Evolutionary conservation across 768 basidiomycete species (phyloP), one percentile per base, ranked within the genome.

Genomic region (Pleurotus djamor): DNA sequence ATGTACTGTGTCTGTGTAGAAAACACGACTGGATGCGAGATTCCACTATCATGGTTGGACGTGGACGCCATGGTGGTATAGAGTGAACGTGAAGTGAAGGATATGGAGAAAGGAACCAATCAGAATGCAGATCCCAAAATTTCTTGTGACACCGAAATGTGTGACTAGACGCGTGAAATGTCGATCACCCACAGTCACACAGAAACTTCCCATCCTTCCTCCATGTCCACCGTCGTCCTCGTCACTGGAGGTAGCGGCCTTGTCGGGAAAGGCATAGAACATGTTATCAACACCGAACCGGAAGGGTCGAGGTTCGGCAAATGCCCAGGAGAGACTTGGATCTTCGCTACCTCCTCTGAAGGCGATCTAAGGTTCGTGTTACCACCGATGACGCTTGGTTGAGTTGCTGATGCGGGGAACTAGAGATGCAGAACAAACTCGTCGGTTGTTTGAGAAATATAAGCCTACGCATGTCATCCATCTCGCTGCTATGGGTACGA

Each of bases 381-480:
- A 21, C 33, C 2, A 52, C 33, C 37, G 9, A 21, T 55, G 28
- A 36, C 44, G 34, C 28, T 37, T 7, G 13, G 36, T 36, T 51
- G 9, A 52, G 33, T 34, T 45, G 44, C 13, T 32, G 33, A 37
- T 59, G 63, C 57, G 66, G 17, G n/a, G 28, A 13, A 52, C 51
- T 65, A 95, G 95, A 66, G 86, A 94, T 70, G 74, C 82, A 2
- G 81, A 76, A 60, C 84, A 88, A 71, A 88, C 94, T 43, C 75
- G 79, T 66, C 80, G 79, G 68, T 72, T 96, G 67, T 97, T 91
- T 64, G 89, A 92, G 66, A 95, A 94, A 74, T 87, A 97, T 76
- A 89, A 92, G 68, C 95, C 96, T 0, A 96, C 93, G 0, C 90
- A 96, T 82, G 94, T 98, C 66, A 97, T 98, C 67, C 96, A 98